Percentiles rank a stretch among this genome's conserved stretches.
phyloP scores from a whole-genome alignment of 2,329 filamentous ascomycete genomes.

The Paecilomyces sp. region DNA sequence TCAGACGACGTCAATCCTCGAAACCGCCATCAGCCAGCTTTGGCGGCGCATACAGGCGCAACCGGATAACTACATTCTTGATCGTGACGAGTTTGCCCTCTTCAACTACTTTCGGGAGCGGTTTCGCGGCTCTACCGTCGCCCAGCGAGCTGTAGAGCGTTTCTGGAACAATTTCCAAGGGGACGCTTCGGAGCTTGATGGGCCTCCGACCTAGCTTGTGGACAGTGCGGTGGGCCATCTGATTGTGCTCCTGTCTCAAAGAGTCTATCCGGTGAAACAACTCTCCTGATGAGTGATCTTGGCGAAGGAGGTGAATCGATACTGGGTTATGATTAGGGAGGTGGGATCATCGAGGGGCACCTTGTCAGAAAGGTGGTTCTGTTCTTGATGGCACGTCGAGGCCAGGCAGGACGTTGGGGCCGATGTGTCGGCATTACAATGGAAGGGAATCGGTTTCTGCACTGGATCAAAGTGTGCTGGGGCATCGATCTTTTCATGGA shows the following conservation, averaged over 20 bases:
- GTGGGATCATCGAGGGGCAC: not conserved
- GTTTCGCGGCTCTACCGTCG: conserved; percentile 48
- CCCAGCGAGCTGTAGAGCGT: conserved; percentile 47
- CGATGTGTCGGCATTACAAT: not conserved
- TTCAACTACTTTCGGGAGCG: conserved; percentile 77
- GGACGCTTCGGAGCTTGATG: conserved; percentile 15
- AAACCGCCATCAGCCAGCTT: conserved; percentile 55
- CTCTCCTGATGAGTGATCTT: not conserved
- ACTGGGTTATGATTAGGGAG: not conserved
- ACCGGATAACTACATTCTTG: conserved; percentile 65
- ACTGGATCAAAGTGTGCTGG: not conserved
- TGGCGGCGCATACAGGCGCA: conserved; percentile 61
- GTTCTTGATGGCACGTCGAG: not conserved
- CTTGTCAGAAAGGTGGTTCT: not conserved
- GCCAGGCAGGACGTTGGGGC: not conserved
- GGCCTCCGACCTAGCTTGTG: conserved; percentile 8
- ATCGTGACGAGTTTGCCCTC: conserved; percentile 69
- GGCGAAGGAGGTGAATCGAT: not conserved
- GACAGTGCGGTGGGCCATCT: not conserved
- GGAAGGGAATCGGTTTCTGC: not conserved
- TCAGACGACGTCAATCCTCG: conserved; percentile 57
- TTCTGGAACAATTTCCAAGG: conserved; percentile 46
- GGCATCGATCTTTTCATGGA: not conserved
- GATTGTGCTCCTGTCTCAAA: not conserved
- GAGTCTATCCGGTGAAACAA: not conserved